Evolutionary conservation across 208 protist genomes (phyloP), one percentile per base, ranked within the genome.

Genomic region (Trypanosoma melophagium): DNA sequence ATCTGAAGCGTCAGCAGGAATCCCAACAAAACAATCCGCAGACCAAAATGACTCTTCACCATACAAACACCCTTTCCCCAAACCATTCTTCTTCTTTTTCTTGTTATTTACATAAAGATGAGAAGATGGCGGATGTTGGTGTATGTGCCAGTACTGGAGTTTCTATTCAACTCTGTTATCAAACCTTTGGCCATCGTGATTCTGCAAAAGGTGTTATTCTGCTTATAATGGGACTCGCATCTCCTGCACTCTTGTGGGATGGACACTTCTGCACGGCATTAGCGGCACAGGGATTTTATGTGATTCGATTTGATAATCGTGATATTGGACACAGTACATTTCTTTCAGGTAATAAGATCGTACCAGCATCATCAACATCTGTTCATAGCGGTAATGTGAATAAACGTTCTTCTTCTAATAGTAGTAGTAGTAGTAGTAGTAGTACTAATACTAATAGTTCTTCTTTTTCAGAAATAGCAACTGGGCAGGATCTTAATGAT

Each of bases 221-320:
- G 38, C 82, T 94, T 40, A 65, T 94, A 22, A 84, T 87, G 77
- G 81, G 83, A 10, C 69, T 92, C 8, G 76, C 62, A 21, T 86
- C 76, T 7, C 81, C 81, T 0, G 76, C 54, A 3, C 47, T 79
- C 25, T 74, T 89, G 47, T 94, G 85, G 83, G 81, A 87, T 58
- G 68, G 77, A 38, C 62, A 57, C 14, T 80, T 86, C 60, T 92
- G 85, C 73, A 62, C 62, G 12, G 59, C 1, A n/a, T 69, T 80
- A 25, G 69, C 47, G 0, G 57, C 68, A 14, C 74, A 75, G 0
- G 75, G 76, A 14, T 90, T 77, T 66, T 69, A 69, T 41, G 85
- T 92, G 16, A 76, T 94, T 16, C 89, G 89, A 35, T 92, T 82
- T 51, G 89, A 94, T 74, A 87, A 92, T 67, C 73, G 89, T 21